Conservation (phyloP, 768 basidiomycete species). For the Boletus rubropictus region DNA sequence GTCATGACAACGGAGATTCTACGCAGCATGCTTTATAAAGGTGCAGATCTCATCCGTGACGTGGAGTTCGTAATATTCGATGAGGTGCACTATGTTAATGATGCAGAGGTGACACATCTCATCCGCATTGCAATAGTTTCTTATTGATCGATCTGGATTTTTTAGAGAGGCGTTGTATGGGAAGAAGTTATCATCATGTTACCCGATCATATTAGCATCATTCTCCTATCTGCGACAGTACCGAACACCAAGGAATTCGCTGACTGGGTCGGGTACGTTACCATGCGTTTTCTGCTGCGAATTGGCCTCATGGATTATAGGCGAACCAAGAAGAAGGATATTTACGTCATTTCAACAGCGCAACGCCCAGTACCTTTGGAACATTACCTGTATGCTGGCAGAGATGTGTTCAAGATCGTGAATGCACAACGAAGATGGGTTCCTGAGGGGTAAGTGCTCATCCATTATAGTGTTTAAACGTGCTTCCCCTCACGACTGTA, state of each 20-base stretch:
- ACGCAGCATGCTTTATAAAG: slow-evolving; percentile 97
- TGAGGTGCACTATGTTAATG: slow-evolving; percentile 99
- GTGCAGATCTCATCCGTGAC: slow-evolving; percentile 95
- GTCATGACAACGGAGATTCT: slow-evolving; percentile 99
- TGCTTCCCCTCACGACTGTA: slow-evolving; percentile 3
- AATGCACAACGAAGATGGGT: slow-evolving; percentile 66
- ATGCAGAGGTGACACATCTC: slow-evolving; percentile 71
- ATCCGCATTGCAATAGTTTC: neutral
- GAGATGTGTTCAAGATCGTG: slow-evolving; percentile 89
- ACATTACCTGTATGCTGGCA: slow-evolving; percentile 93
- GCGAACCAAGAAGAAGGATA: slow-evolving; percentile 98
- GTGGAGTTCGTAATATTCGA: slow-evolving; percentile 99
- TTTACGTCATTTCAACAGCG: slow-evolving; percentile 95
- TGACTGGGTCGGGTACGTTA: slow-evolving; percentile 93
- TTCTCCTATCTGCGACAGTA: slow-evolving; percentile 93
- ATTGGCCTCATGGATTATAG: slow-evolving; percentile 36
- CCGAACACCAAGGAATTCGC: slow-evolving; percentile 98
- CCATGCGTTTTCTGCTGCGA: slow-evolving; percentile 6
- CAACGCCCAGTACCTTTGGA: slow-evolving; percentile 96
- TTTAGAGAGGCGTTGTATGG: slow-evolving; percentile 96
- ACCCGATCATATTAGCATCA: slow-evolving; percentile 97
- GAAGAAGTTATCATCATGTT: slow-evolving; percentile 99
- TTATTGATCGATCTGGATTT: slow-evolving; percentile 13
- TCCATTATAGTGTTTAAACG: neutral
- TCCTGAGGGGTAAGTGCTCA: slow-evolving; percentile 61